Evolutionary conservation across 805 yeast species (phyloP), one percentile per base, ranked within the genome.

Genomic region (Yarrowia divulgata): DNA sequence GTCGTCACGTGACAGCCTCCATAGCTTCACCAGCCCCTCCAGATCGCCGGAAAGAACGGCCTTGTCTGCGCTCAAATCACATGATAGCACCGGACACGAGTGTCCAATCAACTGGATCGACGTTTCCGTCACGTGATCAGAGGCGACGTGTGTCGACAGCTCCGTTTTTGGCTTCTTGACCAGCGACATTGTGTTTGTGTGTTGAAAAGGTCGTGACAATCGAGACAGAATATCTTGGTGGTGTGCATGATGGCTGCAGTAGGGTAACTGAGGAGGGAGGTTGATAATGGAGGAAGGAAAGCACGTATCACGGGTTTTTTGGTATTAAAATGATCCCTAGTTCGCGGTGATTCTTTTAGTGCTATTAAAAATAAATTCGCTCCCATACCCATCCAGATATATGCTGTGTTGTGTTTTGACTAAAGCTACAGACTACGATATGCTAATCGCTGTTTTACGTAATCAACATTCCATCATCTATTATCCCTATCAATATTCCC

Each of bases 1-100:
- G n/a, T 42, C 37, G 35, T 75, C 72, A 13, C 74, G 68, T 7
- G 35, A 35, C 34, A 35, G 16, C 39, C 14, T 35, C 70, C 60
- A 64, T 19, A 73, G 54, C 60, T 45, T n/a, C 32, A 18, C 48
- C 45, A 8, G 32, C 23, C 69, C 67, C 23, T n/a, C 69, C n/a
- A 50, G 40, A 42, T 66, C 62, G 16, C 69, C 69, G 1, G 62
- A 52, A 18, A 66, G 29, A 32, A 63, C 48, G 10, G n/a, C 37
- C 32, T 40, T 48, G 16, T 63, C 52, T 2, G 40, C 29, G 16
- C 42, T 42, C 66, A 60, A 45, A 42, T 45, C 66, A 14, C 66
- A 60, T 19, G 66, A 18, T 18, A 60, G 9, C 32, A 60, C 52
- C 10, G 66, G 66, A 34, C 52, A 43, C 34, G 66, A n/a, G 34